Conservation (phyloP, 306 rosid species). For the Prunus padus region DNA sequence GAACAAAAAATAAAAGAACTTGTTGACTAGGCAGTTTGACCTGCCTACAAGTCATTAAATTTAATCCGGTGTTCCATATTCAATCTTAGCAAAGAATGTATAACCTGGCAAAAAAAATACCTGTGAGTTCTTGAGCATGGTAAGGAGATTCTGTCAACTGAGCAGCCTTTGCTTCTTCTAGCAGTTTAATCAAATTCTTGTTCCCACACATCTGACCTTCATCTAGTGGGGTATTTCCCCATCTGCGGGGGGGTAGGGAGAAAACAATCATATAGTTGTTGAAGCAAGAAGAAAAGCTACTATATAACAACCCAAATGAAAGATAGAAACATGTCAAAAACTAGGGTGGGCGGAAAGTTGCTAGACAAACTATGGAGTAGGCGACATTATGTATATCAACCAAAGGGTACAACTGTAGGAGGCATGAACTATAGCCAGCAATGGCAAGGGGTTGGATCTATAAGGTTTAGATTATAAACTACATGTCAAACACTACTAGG, state of each 20-base stretch:
- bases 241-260: slow-evolving; percentile 39
- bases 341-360: background rate
- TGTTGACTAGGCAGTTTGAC: too few relatives aligned
- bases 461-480: background rate
- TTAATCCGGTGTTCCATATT: too few relatives aligned
- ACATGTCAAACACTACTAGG: background rate
- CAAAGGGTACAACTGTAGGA: background rate
- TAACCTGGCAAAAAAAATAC: slow-evolving; percentile 29
- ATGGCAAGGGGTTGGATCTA: background rate
- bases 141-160: slow-evolving; percentile 54
- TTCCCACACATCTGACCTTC: slow-evolving; percentile 84
- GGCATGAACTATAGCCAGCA: background rate
- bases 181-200: slow-evolving; percentile 65
- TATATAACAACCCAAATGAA: background rate
- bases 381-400: background rate
- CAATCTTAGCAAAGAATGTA: background rate
- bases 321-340: background rate
- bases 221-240: slow-evolving; percentile 95
- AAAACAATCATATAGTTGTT: background rate
- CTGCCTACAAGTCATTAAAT: too few relatives aligned
- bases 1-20: background rate
- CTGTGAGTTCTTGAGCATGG: slow-evolving; percentile 46
- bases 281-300: background rate
- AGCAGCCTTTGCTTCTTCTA: slow-evolving; percentile 72
- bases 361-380: background rate